Evolutionary conservation across 208 protist genomes (phyloP).

Genomic region (Leptomonas seymouri): DNA sequence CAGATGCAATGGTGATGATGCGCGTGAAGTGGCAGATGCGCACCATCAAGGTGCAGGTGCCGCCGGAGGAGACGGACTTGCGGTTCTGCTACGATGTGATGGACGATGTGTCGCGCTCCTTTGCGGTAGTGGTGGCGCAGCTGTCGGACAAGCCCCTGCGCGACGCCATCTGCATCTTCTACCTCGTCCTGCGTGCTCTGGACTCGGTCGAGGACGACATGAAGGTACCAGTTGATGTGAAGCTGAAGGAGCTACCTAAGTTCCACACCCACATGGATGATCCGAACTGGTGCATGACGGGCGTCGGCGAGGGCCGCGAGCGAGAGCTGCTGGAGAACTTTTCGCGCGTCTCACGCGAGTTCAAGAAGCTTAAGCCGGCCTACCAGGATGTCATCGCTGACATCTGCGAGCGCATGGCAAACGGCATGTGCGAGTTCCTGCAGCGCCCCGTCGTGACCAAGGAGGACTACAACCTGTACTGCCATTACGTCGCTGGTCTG

Average conservation of each 20-base stretch:
- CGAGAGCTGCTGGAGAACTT: slow-evolving; percentile 75
- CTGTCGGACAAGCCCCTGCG: slow-evolving; percentile 78
- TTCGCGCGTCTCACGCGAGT: slow-evolving; percentile 66
- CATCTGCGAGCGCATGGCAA: slow-evolving; percentile 92
- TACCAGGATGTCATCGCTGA: slow-evolving; percentile 93
- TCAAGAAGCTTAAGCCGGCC: slow-evolving; percentile 52
- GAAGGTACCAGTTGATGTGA: slow-evolving; percentile 65
- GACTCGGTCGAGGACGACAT: slow-evolving; percentile 97
- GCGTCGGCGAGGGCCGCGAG: slow-evolving; percentile 73
- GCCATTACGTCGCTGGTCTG: slow-evolving; percentile 97
- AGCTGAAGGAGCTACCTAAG: slow-evolving; percentile 65
- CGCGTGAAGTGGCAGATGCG: slow-evolving; percentile 66
- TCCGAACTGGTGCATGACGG: slow-evolving; percentile 47
- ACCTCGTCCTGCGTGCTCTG: slow-evolving; percentile 95
- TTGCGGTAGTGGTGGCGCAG: slow-evolving; percentile 95
- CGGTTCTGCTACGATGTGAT: slow-evolving; percentile 93
- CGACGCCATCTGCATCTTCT: slow-evolving; percentile 96
- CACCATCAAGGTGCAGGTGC: slow-evolving; percentile 32
- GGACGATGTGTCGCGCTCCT: slow-evolving; percentile 89
- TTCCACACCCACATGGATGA: slow-evolving; percentile 83
- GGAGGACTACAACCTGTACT: slow-evolving; percentile 95
- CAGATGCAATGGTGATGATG: slow-evolving; percentile 48
- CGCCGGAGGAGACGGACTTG: slow-evolving; percentile 54
- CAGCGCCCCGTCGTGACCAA: slow-evolving; percentile 79
- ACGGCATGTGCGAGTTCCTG: slow-evolving; percentile 95